phyloP scores from a whole-genome alignment of 2,329 filamentous ascomycete species.

The Cytospora paraplurivora region DNA sequence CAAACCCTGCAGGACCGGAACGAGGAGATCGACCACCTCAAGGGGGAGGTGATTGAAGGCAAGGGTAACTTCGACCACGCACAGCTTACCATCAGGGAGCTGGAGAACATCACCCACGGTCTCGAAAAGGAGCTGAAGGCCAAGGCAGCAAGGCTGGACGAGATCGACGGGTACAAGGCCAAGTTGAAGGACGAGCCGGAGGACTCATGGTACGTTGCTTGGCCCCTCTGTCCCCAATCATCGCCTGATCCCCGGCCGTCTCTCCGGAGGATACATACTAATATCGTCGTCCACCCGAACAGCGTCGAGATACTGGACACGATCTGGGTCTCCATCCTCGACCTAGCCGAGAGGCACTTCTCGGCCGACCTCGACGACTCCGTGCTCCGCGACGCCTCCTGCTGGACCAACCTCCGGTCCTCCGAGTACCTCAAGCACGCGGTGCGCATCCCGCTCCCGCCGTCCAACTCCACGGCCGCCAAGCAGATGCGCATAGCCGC shows the following conservation, averaged over 20 bases:
- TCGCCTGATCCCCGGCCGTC: neutral
- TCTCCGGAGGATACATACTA: neutral
- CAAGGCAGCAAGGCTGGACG: conserved; percentile 32
- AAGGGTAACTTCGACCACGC: conserved; percentile 26
- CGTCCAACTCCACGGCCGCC: conserved; percentile 39
- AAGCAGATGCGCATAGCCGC: conserved; percentile 43
- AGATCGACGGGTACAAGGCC: conserved; percentile 38
- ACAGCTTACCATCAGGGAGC: conserved; percentile 28
- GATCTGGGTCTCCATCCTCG: conserved; percentile 40
- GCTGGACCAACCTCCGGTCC: conserved; percentile 39
- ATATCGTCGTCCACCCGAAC: neutral
- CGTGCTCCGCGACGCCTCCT: conserved; percentile 37
- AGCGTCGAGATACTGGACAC: conserved; percentile 39
- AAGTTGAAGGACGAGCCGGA: conserved; percentile 36
- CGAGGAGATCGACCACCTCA: conserved; percentile 30
- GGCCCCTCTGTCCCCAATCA: neutral
- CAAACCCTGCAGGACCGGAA: conserved; percentile 30
- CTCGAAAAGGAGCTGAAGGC: conserved; percentile 32
- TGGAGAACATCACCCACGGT: conserved; percentile 32
- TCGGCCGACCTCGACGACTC: conserved; percentile 38
- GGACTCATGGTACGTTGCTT: conserved; percentile 36
- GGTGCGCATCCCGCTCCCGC: conserved; percentile 39
- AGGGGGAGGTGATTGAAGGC: conserved; percentile 5
- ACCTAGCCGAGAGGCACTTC: conserved; percentile 38
- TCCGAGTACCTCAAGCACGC: conserved; percentile 39